phyloP scores from a whole-genome alignment of 352 stramenopile genomes.

The Phytophthora chlamydospora region DNA sequence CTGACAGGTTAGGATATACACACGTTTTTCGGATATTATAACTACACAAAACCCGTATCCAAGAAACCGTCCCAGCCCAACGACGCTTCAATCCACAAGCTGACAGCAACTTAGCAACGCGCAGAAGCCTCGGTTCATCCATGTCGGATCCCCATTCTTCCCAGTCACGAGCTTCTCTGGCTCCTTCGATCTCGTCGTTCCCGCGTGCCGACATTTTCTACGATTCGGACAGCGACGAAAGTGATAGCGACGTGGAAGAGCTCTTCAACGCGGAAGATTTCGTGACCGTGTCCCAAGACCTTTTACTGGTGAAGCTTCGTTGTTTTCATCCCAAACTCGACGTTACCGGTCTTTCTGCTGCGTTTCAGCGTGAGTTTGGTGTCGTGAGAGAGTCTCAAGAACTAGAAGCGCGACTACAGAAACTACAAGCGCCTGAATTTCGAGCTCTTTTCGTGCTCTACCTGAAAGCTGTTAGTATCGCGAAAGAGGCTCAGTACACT shows the following conservation, averaged over 20 bases:
- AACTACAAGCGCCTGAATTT: conserved; percentile 45
- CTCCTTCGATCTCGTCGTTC: conserved; percentile 41
- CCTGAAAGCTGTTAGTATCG: conserved; percentile 43
- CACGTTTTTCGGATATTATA: no score
- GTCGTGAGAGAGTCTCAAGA: conserved; percentile 35
- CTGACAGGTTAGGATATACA: no score
- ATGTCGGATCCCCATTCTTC: conserved; percentile 9
- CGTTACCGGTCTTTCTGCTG: conserved; percentile 38
- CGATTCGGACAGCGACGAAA: conserved; percentile 34
- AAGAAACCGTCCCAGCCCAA: no score
- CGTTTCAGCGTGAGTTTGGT: conserved; percentile 59
- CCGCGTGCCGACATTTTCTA: conserved; percentile 36
- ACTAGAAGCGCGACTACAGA: conserved; percentile 46
- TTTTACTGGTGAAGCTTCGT: conserved; percentile 62
- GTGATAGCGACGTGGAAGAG: conserved; percentile 36
- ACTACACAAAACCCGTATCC: no score
- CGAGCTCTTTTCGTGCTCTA: conserved; percentile 58
- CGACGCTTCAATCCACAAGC: conserved; percentile 15
- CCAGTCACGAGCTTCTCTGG: conserved; percentile 19
- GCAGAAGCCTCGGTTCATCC: background rate
- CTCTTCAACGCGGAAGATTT: conserved; percentile 50
- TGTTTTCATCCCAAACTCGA: conserved; percentile 64
- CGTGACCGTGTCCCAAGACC: conserved; percentile 57
- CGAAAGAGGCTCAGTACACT: conserved; percentile 43
- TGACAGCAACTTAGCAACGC: background rate